A percentile compares a stretch with the other conserved stretches of the same genome.
phyloP scores from a whole-genome alignment of 176 grass and related monocot species.

The Eragrostis nindensis region DNA sequence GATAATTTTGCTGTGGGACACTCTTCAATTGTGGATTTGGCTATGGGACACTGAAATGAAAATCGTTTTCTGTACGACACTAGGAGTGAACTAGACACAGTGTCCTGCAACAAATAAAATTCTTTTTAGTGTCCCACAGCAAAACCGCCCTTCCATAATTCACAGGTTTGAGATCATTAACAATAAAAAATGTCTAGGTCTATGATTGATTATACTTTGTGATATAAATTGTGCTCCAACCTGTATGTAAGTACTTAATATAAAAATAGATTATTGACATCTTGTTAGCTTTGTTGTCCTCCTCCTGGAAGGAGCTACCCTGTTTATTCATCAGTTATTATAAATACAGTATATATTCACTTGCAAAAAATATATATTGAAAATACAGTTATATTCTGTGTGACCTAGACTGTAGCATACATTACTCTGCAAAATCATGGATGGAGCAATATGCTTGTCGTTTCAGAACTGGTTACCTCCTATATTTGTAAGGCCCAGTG shows the following conservation, averaged over 20 bases:
- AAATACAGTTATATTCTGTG: not conserved
- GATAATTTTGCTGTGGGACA: too few species aligned
- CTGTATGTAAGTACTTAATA: not conserved
- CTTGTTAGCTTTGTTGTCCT: not conserved
- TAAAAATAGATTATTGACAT: not conserved
- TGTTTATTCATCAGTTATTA: slow-evolving; percentile 24
- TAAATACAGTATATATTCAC: too few species aligned
- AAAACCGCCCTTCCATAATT: too few species aligned
- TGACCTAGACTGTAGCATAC: not conserved
- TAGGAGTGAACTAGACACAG: too few species aligned
- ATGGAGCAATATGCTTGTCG: not conserved
- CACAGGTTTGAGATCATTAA: not conserved
- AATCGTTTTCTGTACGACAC: too few species aligned
- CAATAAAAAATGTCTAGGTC: not conserved
- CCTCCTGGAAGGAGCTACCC: not conserved
- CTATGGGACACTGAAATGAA: too few species aligned
- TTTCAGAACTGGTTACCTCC: not conserved
- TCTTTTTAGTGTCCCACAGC: too few species aligned
- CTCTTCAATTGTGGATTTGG: too few species aligned
- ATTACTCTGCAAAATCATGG: not conserved
- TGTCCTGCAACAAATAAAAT: too few species aligned
- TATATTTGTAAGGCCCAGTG: not conserved
- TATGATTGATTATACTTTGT: not conserved
- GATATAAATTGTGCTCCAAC: not conserved
- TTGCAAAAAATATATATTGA: too few species aligned